phyloP scores from a whole-genome alignment of 257 asterid species.

The Solanum peruvianum region DNA sequence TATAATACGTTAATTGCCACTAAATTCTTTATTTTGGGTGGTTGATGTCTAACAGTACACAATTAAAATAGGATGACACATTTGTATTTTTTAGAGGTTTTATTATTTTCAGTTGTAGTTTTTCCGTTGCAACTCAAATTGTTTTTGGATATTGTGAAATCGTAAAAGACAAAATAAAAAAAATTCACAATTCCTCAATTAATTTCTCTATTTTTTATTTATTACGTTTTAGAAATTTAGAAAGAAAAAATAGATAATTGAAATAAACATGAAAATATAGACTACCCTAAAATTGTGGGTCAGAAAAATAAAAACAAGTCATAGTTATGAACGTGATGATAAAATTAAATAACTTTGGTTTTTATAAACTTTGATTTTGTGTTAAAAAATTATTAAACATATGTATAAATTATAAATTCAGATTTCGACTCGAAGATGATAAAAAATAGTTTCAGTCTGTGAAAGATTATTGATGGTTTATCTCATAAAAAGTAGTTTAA shows the following conservation, averaged over 20 bases:
- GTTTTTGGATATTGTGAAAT: neutral
- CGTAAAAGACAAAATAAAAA: neutral
- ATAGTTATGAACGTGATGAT: too few relatives aligned
- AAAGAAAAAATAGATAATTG: neutral
- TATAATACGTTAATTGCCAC: too few relatives aligned
- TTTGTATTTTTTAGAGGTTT: too few relatives aligned
- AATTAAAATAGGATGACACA: neutral
- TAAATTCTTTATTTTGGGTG: too few relatives aligned
- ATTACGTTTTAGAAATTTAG: neutral
- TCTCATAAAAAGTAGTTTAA: neutral
- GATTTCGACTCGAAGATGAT: rapidly evolving
- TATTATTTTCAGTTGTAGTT: too few relatives aligned
- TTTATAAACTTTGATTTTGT: neutral
- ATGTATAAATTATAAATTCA: too few relatives aligned
- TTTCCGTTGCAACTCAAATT: neutral
- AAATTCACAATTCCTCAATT: too few relatives aligned
- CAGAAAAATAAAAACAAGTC: neutral
- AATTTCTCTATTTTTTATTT: too few relatives aligned
- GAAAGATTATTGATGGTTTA: neutral
- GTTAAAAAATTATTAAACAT: neutral
- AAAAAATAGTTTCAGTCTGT: neutral
- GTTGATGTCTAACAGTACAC: neutral
- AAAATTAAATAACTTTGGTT: neutral
- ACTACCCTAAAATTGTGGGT: neutral
- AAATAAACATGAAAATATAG: neutral